Conservation (phyloP, 2,329 filamentous ascomycete species). For the Aquanectria penicillioides region DNA sequence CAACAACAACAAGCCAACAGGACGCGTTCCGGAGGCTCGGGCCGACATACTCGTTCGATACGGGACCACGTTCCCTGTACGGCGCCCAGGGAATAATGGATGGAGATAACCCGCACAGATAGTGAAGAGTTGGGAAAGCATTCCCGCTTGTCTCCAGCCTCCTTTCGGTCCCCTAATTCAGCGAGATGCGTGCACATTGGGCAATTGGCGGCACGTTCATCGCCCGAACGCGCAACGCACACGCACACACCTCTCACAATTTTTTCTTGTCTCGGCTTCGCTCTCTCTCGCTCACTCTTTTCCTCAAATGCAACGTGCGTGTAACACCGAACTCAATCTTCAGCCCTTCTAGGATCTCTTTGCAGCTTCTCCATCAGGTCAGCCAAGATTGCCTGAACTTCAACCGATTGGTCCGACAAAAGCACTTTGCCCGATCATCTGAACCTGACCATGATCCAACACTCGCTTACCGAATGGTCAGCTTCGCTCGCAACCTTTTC, state of each 20-base stretch:
- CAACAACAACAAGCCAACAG: slow-evolving; percentile 18
- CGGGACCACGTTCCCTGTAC: neutral
- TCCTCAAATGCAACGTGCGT: neutral
- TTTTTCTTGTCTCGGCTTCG: neutral
- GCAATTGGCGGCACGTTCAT: neutral
- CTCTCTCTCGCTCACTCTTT: neutral
- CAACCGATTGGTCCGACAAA: slow-evolving; percentile 11
- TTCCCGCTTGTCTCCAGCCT: slow-evolving; percentile 3
- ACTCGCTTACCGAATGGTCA: slow-evolving; percentile 11
- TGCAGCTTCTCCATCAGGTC: slow-evolving; percentile 22
- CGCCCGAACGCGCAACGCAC: neutral
- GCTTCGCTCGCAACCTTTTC: slow-evolving; percentile 11
- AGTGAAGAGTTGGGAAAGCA: neutral
- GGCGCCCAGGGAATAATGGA: neutral
- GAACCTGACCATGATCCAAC: slow-evolving; percentile 2
- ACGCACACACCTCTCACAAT: neutral
- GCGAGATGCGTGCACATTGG: slow-evolving; percentile 4
- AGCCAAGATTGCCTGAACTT: slow-evolving; percentile 12
- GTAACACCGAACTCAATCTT: slow-evolving; percentile 26
- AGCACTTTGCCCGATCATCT: slow-evolving; percentile 14
- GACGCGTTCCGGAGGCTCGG: slow-evolving; percentile 35
- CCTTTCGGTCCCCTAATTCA: slow-evolving; percentile 3
- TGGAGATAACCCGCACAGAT: slow-evolving; percentile 7
- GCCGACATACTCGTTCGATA: slow-evolving; percentile 27
- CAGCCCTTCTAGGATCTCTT: slow-evolving; percentile 22